A percentile compares a stretch with the other conserved stretches of the same genome.
Evolutionary conservation across 2,329 filamentous ascomycete genomes (phyloP).

Genomic region (Chrysoporthe puriensis): DNA sequence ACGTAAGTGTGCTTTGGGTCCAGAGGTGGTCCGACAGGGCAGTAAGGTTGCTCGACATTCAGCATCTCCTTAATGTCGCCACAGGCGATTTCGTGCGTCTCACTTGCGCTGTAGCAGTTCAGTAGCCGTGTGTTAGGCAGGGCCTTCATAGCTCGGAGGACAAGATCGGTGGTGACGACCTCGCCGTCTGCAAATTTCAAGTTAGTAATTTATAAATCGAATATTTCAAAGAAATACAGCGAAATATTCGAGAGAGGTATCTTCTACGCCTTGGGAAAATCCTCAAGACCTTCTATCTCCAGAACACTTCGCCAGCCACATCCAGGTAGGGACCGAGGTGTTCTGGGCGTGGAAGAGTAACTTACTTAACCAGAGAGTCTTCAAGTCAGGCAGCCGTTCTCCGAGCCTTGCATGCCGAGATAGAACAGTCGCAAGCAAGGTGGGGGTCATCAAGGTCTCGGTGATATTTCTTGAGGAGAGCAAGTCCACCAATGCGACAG

Average conservation of each 20-base stretch:
- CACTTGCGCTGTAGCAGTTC: slow-evolving; percentile 82
- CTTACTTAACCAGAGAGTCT: slow-evolving; percentile 67
- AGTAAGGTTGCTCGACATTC: slow-evolving; percentile 64
- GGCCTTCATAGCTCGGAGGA: slow-evolving; percentile 67
- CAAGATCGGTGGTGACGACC: slow-evolving; percentile 79
- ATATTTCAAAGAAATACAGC: not conserved
- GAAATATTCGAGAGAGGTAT: not conserved
- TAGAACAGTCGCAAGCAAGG: slow-evolving; percentile 74
- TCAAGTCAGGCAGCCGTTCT: slow-evolving; percentile 65
- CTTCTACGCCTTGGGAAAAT: not conserved
- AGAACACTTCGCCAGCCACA: not conserved
- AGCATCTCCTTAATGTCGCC: slow-evolving; percentile 74
- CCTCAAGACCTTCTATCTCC: not conserved
- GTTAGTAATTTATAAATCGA: slow-evolving; percentile 38
- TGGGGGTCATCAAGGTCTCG: slow-evolving; percentile 84
- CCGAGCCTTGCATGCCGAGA: slow-evolving; percentile 69
- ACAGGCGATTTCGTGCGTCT: slow-evolving; percentile 80
- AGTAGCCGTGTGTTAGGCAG: slow-evolving; percentile 71
- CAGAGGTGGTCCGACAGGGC: slow-evolving; percentile 73
- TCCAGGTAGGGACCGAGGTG: no score
- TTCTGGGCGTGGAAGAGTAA: not conserved
- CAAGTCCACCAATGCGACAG: slow-evolving; percentile 71
- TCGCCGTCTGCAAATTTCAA: slow-evolving; percentile 59
- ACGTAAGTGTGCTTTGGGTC: slow-evolving; percentile 73
- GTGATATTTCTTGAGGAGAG: slow-evolving; percentile 69